phyloP scores from a whole-genome alignment of 225 moss, liverwort and hornwort genomes.

The Takakia lepidozioides region DNA sequence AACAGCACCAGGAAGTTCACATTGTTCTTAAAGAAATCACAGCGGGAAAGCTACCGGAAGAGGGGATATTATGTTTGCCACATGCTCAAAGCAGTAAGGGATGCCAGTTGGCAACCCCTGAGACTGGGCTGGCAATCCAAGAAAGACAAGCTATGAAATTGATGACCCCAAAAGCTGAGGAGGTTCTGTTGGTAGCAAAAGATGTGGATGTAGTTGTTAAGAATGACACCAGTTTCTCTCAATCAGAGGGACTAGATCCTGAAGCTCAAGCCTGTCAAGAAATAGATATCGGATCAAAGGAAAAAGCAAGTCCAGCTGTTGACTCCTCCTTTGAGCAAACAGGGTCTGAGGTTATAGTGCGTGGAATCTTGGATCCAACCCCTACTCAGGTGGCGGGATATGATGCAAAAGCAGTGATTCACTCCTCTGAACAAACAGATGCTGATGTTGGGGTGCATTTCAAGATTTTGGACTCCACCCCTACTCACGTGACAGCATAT shows the following conservation, averaged over 20 bases:
- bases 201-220: conserved; percentile 12
- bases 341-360: no score
- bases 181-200: conserved; percentile 3
- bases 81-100: conserved; percentile 6
- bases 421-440: no score
- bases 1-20: background rate
- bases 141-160: background rate
- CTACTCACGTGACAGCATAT: no score
- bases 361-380: no score
- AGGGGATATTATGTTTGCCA: conserved; percentile 7
- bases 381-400: no score
- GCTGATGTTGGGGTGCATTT: no score
- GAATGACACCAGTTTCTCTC: conserved; percentile 11
- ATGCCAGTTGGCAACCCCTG: background rate
- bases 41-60: conserved; percentile 11
- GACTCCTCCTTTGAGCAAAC: no score
- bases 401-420: no score
- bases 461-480: no score
- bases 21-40: conserved; percentile 16
- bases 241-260: conserved; percentile 5
- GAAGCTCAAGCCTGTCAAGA: no score
- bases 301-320: no score
- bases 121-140: background rate
- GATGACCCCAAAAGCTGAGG: conserved; percentile 3
- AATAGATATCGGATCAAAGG: no score